A percentile compares a stretch with the other conserved stretches of the same genome.
phyloP scores from a whole-genome alignment of 73 alveolate genomes.

The Tetrahymena malaccensis region DNA sequence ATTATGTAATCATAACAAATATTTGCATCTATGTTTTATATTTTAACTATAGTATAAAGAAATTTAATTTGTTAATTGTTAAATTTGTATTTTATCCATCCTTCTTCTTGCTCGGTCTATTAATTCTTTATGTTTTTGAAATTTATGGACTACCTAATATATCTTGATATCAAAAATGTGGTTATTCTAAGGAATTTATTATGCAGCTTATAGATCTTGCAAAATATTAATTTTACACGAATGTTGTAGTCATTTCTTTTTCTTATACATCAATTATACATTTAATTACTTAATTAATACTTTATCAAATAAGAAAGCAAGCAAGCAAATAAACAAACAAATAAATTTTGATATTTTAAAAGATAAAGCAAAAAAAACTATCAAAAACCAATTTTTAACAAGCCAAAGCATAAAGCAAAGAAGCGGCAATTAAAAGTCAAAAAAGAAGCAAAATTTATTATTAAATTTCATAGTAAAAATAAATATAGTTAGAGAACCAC shows the following conservation, averaged over 20 bases:
- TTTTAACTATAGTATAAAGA: background rate
- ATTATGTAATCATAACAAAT: background rate
- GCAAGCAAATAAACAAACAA: background rate
- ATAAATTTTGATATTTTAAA: background rate
- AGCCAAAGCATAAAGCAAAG: background rate
- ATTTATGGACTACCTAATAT: background rate
- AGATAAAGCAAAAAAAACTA: background rate
- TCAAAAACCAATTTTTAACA: background rate
- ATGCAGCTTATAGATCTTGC: background rate
- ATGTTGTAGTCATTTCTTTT: background rate
- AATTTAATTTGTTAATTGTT: background rate
- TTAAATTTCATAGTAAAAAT: background rate
- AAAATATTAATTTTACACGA: background rate
- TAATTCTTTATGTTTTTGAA: background rate
- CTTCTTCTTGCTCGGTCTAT: background rate
- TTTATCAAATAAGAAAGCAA: no score
- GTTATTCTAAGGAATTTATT: background rate
- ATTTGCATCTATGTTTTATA: no score
- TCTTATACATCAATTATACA: background rate
- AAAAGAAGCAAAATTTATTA: background rate
- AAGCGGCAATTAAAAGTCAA: background rate
- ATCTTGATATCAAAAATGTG: background rate
- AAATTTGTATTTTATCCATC: background rate
- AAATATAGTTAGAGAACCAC: background rate
- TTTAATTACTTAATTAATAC: no score